Evolutionary conservation across 177 flowering plant species (phyloP).

Genomic region (Vitis hybrid): DNA sequence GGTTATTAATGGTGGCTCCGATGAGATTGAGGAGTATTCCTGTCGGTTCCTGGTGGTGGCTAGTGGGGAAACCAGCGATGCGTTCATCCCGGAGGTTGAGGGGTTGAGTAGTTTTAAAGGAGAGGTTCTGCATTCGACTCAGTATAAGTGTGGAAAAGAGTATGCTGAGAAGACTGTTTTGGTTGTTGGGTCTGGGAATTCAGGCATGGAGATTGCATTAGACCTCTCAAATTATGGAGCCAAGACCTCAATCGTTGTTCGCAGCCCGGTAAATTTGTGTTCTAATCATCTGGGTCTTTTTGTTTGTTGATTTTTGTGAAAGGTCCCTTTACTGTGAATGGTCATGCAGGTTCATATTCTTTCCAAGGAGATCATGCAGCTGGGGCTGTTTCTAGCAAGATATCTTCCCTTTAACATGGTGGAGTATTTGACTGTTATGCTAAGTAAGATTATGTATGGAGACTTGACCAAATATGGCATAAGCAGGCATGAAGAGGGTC

Average conservation of each 20-base stretch:
- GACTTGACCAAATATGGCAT: slow-evolving; percentile 50
- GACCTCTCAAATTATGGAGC: slow-evolving; percentile 53
- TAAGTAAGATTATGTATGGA: slow-evolving; percentile 39
- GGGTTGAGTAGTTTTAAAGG: slow-evolving; percentile 49
- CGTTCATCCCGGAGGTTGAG: slow-evolving; percentile 41
- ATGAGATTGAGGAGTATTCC: slow-evolving; percentile 33
- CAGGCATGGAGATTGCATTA: slow-evolving; percentile 70
- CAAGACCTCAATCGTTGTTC: slow-evolving; percentile 47
- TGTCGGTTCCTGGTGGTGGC: slow-evolving; percentile 71
- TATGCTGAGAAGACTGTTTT: slow-evolving; percentile 37
- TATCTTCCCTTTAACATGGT: slow-evolving; percentile 25
- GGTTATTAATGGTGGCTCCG: slow-evolving; percentile 10
- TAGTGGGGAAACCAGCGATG: slow-evolving; percentile 55
- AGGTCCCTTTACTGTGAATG: neutral
- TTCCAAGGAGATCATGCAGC: slow-evolving; percentile 29
- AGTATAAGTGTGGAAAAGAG: slow-evolving; percentile 43
- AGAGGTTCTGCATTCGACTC: slow-evolving; percentile 46
- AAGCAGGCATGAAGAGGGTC: slow-evolving; percentile 44
- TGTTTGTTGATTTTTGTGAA: neutral
- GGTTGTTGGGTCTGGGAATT: slow-evolving; percentile 74
- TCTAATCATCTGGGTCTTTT: neutral
- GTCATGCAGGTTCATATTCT: slow-evolving; percentile 42
- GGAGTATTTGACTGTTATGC: slow-evolving; percentile 32
- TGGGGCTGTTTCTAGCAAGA: slow-evolving; percentile 24
- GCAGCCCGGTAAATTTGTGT: slow-evolving; percentile 43